Evolutionary conservation across 192 early-diverging fungal genomes (phyloP), one percentile per base, ranked within the genome.

Genomic region (Linnemannia elongata): DNA sequence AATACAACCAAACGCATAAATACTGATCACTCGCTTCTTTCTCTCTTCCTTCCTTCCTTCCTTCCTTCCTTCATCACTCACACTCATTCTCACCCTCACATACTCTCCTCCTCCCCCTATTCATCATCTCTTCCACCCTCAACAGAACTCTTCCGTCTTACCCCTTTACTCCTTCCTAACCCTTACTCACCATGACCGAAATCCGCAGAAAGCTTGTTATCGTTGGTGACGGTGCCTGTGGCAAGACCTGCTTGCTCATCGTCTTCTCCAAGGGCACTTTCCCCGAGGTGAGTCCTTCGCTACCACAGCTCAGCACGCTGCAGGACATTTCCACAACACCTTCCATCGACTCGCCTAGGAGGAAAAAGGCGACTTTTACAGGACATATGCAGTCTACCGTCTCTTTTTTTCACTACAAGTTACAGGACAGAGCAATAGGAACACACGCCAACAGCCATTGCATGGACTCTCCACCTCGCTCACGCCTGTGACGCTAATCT

Each of bases 221-320:
- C 74, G 94, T 98, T n/a, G 97, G 97, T 63, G 97, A 98, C 87
- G 97, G 97, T 88, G 96, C 96, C 68, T 95, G 95, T 85, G 97
- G 97, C 83, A 98, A 98, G 89, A 98, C 96, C 13, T 98, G 96
- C 87, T 90, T 97, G 80, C 88, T 97, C 80, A 93, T 95, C 80
- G 94, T 96, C 81, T 98, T 96, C 71, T 94, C 93, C 75, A 95
- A 96, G 88, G 95, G 94, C 60, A 86, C 91, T 66, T 98, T 98
- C 91, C 97, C 97, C 78, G 94, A 96, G 89, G 95, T 95, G 89
- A 88, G 90, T 87, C 66, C 54, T 18, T 87, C 60, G 44, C 20
- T 35, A 57, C 35, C 13, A 15, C 44, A 45, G 13, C 44, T 15
- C 12, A 45, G 44, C 12, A 15, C 9, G 3, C 44, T 45, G 13